These are phyloP conservation scores for Colletotrichum trifolii DNA, from an alignment of 2,329 filamentous ascomycete species.

Conservation along the genomic window DNA sequence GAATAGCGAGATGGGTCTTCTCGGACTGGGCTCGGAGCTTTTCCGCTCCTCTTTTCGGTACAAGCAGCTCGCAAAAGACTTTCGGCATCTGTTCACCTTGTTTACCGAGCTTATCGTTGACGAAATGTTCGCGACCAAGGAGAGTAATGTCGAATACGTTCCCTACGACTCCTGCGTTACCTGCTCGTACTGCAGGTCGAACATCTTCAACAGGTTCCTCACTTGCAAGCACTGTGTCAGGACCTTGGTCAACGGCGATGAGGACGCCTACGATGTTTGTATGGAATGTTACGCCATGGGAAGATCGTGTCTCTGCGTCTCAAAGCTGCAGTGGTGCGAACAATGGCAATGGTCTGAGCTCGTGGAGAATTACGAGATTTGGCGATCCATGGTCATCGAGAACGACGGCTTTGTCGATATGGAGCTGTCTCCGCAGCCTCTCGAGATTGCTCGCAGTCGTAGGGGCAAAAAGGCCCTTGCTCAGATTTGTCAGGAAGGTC, in stretches of 20 bases:
- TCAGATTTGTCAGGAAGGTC: constrained; percentile 92
- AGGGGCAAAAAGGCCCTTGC: constrained; percentile 83
- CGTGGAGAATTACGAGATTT: constrained; percentile 80
- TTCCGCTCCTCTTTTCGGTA: constrained; percentile 57
- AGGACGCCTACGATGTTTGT: constrained; percentile 94
- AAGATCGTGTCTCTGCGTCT: constrained; percentile 89
- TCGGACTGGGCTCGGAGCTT: constrained; percentile 61
- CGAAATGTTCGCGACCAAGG: constrained; percentile 83
- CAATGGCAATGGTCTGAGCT: constrained; percentile 90
- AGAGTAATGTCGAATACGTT: constrained; percentile 78
- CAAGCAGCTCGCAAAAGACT: constrained; percentile 82
- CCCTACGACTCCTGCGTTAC: constrained; percentile 92
- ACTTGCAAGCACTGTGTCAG: constrained; percentile 89
- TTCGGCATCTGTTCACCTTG: constrained; percentile 80
- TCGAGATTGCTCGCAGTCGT: constrained; percentile 75
- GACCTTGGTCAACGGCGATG: constrained; percentile 71
- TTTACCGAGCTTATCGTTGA: constrained; percentile 84
- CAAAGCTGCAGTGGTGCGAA: constrained; percentile 88
- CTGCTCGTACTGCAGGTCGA: constrained; percentile 94
- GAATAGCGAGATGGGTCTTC: constrained; percentile 55
- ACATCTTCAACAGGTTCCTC: constrained; percentile 97
- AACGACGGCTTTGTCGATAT: constrained; percentile 76
- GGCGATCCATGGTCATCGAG: constrained; percentile 81
- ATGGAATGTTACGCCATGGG: constrained; percentile 99
- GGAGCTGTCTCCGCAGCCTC: constrained; percentile 73